Evolutionary conservation across 2,329 filamentous ascomycete species (phyloP), one percentile per base, ranked within the genome.

Genomic region (Xylariaceae sp.): DNA sequence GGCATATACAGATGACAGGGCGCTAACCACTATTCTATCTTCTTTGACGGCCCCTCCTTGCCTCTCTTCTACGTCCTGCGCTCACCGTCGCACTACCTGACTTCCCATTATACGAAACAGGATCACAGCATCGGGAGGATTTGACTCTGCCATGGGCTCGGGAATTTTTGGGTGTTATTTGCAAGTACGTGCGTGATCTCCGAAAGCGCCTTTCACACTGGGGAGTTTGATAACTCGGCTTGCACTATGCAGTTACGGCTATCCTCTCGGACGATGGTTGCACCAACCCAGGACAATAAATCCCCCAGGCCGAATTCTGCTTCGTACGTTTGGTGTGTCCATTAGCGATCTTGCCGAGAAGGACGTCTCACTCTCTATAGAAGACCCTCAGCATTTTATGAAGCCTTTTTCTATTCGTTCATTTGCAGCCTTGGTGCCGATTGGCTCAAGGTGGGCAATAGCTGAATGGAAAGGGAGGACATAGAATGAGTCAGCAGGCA

Each of bases 101-200:
- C 18, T 31, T 18, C 11, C 40, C 36, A n/a, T 42, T 22, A 14
- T 5, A 43, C 30, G 41, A 18, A 27, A 48, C n/a, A n/a, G n/a
- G 18, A 44, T 50, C 35, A 48, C 39, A 38, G 15, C 39, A 14
- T 42, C 22, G 12, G 44, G 32, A 36, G n/a, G 27, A 22, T 18
- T 47, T 46, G 18, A 44, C 31, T 43, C 33, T 39, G 42, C 39
- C 15, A 31, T 43, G 30, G 35, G 32, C 19, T 48, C 18, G 19
- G 31, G 33, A 40, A 40, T 11, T 30, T 38, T 42, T n/a, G n/a
- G 17, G 33, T 36, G 33, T 27, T 47, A 42, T 30, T 46, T 58
- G 45, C 54, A 60, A 63, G 59, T 62, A 62, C 51, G 60, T 63
- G 51, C 42, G 55, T 56, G 53, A 57, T 55, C 48, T 57, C 56